phyloP scores from a whole-genome alignment of 1,139 yeast species.

The Geotrichum australiense region DNA sequence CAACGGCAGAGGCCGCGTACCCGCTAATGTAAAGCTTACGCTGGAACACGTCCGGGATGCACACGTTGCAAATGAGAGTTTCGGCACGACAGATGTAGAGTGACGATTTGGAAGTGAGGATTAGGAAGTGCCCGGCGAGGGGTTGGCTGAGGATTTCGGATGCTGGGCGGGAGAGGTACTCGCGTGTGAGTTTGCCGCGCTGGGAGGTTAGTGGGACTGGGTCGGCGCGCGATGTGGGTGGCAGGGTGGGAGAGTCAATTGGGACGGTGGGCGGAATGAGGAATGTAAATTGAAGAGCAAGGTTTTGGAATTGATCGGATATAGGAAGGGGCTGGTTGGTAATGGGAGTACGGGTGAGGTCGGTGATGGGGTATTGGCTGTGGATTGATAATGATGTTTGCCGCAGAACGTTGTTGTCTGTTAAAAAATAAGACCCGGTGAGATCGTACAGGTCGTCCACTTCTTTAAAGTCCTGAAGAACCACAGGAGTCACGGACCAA shows the following conservation, averaged over 20 bases:
- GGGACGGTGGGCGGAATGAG: not conserved
- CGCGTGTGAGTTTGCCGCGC: too few species aligned
- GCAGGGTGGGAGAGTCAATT: too few species aligned
- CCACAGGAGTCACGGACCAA: conserved; percentile 48
- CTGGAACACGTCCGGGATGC: conserved; percentile 43
- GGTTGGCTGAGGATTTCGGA: too few species aligned
- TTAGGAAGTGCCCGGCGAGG: conserved; percentile 43
- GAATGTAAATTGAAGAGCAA: conserved; percentile 16
- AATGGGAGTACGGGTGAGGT: conserved; percentile 10
- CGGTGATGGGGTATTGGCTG: conserved; percentile 17
- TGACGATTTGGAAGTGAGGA: conserved; percentile 34
- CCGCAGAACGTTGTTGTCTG: conserved; percentile 35
- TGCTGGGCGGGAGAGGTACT: conserved; percentile 26
- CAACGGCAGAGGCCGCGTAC: conserved; percentile 35
- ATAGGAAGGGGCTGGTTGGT: conserved; percentile 11
- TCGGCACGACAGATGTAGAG: conserved; percentile 42
- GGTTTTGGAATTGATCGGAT: conserved; percentile 10
- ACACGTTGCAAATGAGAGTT: conserved; percentile 46
- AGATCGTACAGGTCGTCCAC: conserved; percentile 45
- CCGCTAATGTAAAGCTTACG: conserved; percentile 30
- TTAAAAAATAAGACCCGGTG: conserved; percentile 41
- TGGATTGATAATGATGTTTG: conserved; percentile 16
- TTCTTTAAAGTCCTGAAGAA: conserved; percentile 40
- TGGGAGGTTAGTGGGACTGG: too few species aligned
- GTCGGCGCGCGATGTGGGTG: too few species aligned